Conservation (phyloP, 2,329 filamentous ascomycete species). For the Ceratocystis alfenasii region DNA sequence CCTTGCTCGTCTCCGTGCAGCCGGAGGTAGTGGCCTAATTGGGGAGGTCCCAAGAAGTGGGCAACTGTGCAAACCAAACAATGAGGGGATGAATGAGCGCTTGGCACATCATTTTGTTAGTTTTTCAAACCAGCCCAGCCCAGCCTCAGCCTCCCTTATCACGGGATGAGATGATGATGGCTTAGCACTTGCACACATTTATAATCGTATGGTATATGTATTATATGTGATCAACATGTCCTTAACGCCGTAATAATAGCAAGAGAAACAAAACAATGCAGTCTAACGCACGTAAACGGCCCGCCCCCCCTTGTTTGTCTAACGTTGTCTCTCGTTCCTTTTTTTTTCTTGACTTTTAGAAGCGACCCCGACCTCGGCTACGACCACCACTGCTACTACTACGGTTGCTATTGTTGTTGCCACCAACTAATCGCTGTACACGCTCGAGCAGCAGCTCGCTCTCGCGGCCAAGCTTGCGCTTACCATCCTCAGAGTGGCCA, state of each 20-base stretch:
- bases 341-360: constrained; percentile 3
- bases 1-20: background rate
- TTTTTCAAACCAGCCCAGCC: too few relatives aligned
- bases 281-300: background rate
- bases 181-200: background rate
- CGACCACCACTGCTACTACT: background rate
- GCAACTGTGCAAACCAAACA: background rate
- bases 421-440: constrained; percentile 53
- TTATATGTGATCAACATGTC: background rate
- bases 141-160: too few relatives aligned
- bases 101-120: background rate
- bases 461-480: constrained; percentile 62
- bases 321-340: background rate
- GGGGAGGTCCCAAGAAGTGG: background rate
- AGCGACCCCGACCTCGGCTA: background rate
- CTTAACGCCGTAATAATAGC: background rate
- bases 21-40: constrained; percentile 3
- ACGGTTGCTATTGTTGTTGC: constrained; percentile 16
- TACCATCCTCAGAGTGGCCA: constrained; percentile 39
- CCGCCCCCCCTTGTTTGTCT: background rate
- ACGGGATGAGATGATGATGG: background rate
- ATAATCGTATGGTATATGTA: background rate
- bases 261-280: background rate
- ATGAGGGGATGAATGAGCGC: background rate
- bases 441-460: constrained; percentile 59